Evolutionary conservation across 2,329 filamentous ascomycete genomes (phyloP).

Genomic region (Aspergillus caelatus): DNA sequence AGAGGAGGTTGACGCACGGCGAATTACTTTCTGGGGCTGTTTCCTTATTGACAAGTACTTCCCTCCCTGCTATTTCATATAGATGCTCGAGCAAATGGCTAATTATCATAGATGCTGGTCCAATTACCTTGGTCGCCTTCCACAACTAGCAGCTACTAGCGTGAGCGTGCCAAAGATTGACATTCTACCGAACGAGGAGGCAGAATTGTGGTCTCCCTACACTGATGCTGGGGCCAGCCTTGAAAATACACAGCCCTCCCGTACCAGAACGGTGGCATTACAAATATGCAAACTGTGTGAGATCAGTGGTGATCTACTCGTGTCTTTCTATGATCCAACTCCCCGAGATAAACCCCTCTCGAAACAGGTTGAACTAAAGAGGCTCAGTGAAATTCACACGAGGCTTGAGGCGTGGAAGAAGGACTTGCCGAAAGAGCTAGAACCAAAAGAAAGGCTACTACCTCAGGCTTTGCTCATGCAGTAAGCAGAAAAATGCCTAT

Average conservation of each 20-base stretch:
- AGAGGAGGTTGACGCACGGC: constrained; percentile 82
- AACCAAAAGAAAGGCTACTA: constrained; percentile 84
- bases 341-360: constrained; percentile 64
- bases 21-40: constrained; percentile 96
- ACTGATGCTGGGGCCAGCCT: constrained; percentile 79
- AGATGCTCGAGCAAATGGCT: constrained; percentile 9
- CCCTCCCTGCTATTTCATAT: neutral
- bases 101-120: constrained; percentile 73
- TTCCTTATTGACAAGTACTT: constrained; percentile 90
- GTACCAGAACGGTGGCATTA: constrained; percentile 78
- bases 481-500: constrained; percentile 58
- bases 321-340: constrained; percentile 86
- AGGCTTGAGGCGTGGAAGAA: constrained; percentile 87
- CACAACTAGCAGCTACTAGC: constrained; percentile 77
- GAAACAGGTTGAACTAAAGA: constrained; percentile 85
- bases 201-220: constrained; percentile 83
- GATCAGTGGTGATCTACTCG: constrained; percentile 87
- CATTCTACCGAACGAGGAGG: constrained; percentile 86
- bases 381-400: constrained; percentile 86
- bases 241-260: constrained; percentile 73
- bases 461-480: constrained; percentile 83
- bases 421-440: constrained; percentile 80
- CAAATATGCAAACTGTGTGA: constrained; percentile 85
- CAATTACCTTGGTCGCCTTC: constrained; percentile 89
- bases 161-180: constrained; percentile 87